Evolutionary conservation across 257 asterid genomes (phyloP), one percentile per base, ranked within the genome.

Genomic region (Gentiana straminea): DNA sequence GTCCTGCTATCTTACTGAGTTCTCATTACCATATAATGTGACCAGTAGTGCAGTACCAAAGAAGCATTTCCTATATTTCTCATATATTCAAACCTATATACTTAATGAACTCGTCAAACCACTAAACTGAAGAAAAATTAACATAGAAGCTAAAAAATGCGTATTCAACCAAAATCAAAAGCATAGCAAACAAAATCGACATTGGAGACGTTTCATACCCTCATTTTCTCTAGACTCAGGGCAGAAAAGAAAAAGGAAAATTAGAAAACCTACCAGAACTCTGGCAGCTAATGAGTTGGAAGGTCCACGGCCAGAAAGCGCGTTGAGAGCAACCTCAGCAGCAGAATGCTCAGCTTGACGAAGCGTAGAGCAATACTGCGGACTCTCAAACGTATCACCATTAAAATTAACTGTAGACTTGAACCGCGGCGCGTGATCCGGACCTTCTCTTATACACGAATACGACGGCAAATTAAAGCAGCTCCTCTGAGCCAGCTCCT

Each of bases 311-410:
- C 65, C 68, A 13, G 80, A 62, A 15, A 75, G 74, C 35, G 78
- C 64, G 54, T 71, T 68, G 43, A 75, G 60, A 36, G 78, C 81
- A 52, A 72, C 73, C 66, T 75, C 81, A 9, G 81, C 81, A 32
- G 81, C 81, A 24, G 78, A 68, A 38, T 75, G 78, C 67, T 75
- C 81, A 38, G 81, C 81, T 37, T 71, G 78, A 32, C 78, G 70
- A 32, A 65, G 73, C 8, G 75, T 75, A 49, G 78, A 58, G 46
- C 72, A 72, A 53, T 61, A 71, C 12, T 60, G 64, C 7, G 78
- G 78, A 48, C 78, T 71, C 66, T 71, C 78, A 60, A 75, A 75
- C 8, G 56, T 57, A 49, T 75, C 81, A 9, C 81, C 75, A 60
- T 68, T 68, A 60, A 75, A 75, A 33, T 75, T 72, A 56, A 75